A percentile compares a stretch with the other conserved stretches of the same genome.
Evolutionary conservation across 192 early-diverging fungal genomes (phyloP).

Genomic region (Coemansia sp.): DNA sequence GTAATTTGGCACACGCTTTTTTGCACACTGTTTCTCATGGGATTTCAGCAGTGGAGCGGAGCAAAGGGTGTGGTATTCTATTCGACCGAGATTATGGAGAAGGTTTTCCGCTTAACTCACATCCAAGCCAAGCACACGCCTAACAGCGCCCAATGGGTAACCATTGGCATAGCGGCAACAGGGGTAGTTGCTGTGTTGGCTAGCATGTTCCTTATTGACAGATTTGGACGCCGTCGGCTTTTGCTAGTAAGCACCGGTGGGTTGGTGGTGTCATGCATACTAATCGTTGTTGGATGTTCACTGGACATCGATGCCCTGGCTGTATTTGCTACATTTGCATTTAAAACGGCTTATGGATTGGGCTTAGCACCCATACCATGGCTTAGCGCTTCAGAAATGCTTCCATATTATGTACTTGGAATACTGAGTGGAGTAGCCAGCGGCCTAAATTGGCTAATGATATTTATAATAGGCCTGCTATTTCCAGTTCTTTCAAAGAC

Average conservation of each 20-base stretch:
- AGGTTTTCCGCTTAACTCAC: constrained; percentile 53
- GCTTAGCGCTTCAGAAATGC: constrained; percentile 71
- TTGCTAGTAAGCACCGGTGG: constrained; percentile 62
- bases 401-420: constrained; percentile 71
- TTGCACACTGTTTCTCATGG: constrained; percentile 64
- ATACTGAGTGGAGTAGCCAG: constrained; percentile 66
- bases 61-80: constrained; percentile 84
- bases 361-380: constrained; percentile 81
- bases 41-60: constrained; percentile 78
- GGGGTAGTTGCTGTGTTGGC: constrained; percentile 32
- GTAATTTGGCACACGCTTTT: constrained; percentile 60
- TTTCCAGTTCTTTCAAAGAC: constrained; percentile 49
- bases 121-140: constrained; percentile 36
- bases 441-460: constrained; percentile 68
- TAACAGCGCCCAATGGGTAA: constrained; percentile 44
- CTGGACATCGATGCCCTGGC: constrained; percentile 44
- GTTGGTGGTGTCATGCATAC: constrained; percentile 53
- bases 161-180: constrained; percentile 36
- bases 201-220: constrained; percentile 61
- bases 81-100: constrained; percentile 70
- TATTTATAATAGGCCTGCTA: constrained; percentile 57
- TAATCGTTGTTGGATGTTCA: constrained; percentile 59
- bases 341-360: constrained; percentile 67
- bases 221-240: constrained; percentile 64
- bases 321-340: constrained; percentile 60